A percentile compares a stretch with the other conserved stretches of the same genome.
Evolutionary conservation across 228 moss, liverwort and hornwort species (phyloP).

Genomic region (Sphagnum fallax): DNA sequence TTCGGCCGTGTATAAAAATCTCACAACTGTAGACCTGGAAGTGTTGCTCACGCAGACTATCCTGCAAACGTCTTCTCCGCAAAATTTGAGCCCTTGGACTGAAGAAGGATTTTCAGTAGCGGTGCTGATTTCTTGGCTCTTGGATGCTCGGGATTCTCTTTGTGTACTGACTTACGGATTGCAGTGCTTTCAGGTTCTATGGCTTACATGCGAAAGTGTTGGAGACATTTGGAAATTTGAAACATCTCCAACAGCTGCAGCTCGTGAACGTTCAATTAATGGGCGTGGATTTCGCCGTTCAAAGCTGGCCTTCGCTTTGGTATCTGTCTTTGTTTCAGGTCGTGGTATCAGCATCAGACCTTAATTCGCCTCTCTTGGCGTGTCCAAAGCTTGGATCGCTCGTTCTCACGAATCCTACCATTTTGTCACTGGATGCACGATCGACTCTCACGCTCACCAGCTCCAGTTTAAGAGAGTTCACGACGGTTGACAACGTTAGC

Average conservation of each 20-base stretch:
- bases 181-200: too few species aligned
- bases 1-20: conserved; percentile 45
- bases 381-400: conserved; percentile 65
- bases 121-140: conserved; percentile 69
- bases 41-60: conserved; percentile 67
- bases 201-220: too few species aligned
- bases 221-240: too few species aligned
- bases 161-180: conserved; percentile 27
- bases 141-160: conserved; percentile 72
- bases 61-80: conserved; percentile 59
- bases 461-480: conserved; percentile 42
- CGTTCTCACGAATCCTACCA: conserved; percentile 31
- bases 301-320: conserved; percentile 51
- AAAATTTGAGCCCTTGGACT: conserved; percentile 41
- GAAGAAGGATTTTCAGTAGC: conserved; percentile 53
- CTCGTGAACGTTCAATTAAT: too few species aligned
- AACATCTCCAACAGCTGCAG: too few species aligned
- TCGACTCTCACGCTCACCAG: conserved; percentile 42
- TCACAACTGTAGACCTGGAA: conserved; percentile 50
- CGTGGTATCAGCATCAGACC: conserved; percentile 42
- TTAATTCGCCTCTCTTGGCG: conserved; percentile 57
- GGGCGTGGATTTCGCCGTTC: conserved; percentile 28
- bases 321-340: conserved; percentile 57
- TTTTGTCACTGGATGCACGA: conserved; percentile 16
- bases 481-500: conserved; percentile 26